Base-by-base conservation (phyloP, 2,329 filamentous ascomycete genomes). In the Microascus cirrosus region DNA sequence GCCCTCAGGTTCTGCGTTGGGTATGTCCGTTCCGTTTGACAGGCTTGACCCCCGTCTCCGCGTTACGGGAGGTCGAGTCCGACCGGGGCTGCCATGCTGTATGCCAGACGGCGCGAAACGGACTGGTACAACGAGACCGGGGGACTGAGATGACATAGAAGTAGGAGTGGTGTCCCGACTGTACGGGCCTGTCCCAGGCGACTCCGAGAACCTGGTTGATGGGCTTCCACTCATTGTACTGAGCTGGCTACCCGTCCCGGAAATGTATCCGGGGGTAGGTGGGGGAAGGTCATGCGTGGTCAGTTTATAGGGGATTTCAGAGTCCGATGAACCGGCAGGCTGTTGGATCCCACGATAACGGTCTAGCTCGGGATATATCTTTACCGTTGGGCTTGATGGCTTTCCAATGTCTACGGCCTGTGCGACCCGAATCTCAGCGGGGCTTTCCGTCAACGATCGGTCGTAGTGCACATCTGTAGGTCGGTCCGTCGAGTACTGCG, bases 81-180 rank as follows among this genome's bases (percentile, higher is more conserved):
- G 70, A 54, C 76, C 73, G 53, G 79, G 82, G 65, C 81, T 86
- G 58, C 71, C 72, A 67, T 83, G 81, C 63, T 77, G 77, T 59
- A 69, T 66, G 63, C 78, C 77, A n/a, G 74, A 68, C 55, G 73
- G 71, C 28, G 69, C 77, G 63, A 67, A 75, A 61, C 71, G 76
- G 61, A 68, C 74, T 57, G 71, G 81, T 60, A 65, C 77, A 67
- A 82, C 70, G 4, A 86, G 69, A 2, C 82, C 79, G 3, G 88
- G 86, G 18, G 87, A 91, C 64, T 87, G 85, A 1, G 88, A 91
- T 8, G 85, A 87, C 61, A 88, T 84, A 11, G 88, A 91, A 4
- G 87, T 90, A 7, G 88, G 88, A 2, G 88, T 91, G 1, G 87
- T 90, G 60, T 88, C 86, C 61, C 87, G 80, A 66, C 87, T 91